These are phyloP conservation scores for Myochromella boudieri DNA, from an alignment of 768 basidiomycete species.

Conservation along the genomic window DNA sequence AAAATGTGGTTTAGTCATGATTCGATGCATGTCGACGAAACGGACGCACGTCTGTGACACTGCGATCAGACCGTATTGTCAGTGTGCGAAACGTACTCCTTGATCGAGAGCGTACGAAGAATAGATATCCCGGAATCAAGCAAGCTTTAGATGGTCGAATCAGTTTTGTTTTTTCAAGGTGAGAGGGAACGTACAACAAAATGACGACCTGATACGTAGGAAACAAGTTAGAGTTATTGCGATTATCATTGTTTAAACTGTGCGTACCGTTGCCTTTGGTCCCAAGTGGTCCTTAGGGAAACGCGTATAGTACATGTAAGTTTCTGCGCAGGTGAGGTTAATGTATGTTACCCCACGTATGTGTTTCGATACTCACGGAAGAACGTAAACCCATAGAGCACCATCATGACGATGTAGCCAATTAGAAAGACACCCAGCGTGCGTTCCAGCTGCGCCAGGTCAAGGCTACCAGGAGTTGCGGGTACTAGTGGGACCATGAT, in stretches of 20 bases:
- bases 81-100: not conserved
- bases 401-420: conserved; percentile 19
- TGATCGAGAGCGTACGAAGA: conserved; percentile 8
- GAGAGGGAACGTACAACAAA: conserved; percentile 1
- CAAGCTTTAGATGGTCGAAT: conserved; percentile 2
- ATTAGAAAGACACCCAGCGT: conserved; percentile 18
- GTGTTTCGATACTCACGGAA: conserved; percentile 12
- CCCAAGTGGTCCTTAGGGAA: conserved; percentile 16
- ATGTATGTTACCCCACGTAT: not conserved
- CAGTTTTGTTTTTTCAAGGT: not conserved
- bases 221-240: not conserved
- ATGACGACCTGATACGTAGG: not conserved
- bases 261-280: conserved; percentile 10
- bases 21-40: no score
- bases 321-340: conserved; percentile 9
- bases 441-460: conserved; percentile 14
- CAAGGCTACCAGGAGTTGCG: conserved; percentile 15
- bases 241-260: not conserved
- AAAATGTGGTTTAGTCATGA: not conserved
- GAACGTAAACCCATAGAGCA: conserved; percentile 20
- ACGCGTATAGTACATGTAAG: conserved; percentile 19
- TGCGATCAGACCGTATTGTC: not conserved
- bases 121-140: conserved; percentile 15
- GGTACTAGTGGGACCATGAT: conserved; percentile 12
- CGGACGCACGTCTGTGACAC: conserved; percentile 17